Evolutionary conservation across 1,284 basidiomycete species (phyloP).

Genomic region (Mycena sp.): DNA sequence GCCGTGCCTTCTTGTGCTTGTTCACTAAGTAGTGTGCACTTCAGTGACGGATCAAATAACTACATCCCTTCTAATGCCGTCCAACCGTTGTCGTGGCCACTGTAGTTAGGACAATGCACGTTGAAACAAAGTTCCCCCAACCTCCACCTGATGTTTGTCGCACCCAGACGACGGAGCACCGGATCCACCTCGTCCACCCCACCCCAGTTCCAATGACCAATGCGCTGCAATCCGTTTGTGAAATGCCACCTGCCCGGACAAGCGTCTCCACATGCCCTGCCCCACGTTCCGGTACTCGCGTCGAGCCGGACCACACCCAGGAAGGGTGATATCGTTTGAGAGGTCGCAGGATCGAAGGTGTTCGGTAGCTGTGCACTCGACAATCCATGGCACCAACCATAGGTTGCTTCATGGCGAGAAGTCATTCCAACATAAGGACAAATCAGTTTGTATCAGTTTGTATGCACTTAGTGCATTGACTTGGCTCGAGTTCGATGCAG

Average conservation of each 20-base stretch:
- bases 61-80: too few relatives aligned
- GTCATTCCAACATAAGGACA: neutral
- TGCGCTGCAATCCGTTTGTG: neutral
- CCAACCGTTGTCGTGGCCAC: too few relatives aligned
- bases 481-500: neutral
- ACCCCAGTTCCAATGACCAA: conserved; percentile 6
- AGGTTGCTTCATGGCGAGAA: neutral
- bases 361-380: too few relatives aligned
- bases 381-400: neutral
- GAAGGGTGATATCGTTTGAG: neutral
- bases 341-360: neutral
- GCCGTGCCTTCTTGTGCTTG: too few relatives aligned
- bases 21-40: too few relatives aligned
- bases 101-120: too few relatives aligned
- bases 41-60: too few relatives aligned
- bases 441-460: too few relatives aligned
- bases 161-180: too few relatives aligned
- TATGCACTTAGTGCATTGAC: neutral
- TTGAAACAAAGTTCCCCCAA: too few relatives aligned
- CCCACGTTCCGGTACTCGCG: neutral
- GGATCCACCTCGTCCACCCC: neutral
- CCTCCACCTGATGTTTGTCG: too few relatives aligned
- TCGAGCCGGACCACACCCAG: neutral
- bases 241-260: neutral
- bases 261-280: neutral